A percentile compares a stretch with the other conserved stretches of the same genome.
phyloP scores from a whole-genome alignment of 129 eudicot species.

The Saussurea involucrata region DNA sequence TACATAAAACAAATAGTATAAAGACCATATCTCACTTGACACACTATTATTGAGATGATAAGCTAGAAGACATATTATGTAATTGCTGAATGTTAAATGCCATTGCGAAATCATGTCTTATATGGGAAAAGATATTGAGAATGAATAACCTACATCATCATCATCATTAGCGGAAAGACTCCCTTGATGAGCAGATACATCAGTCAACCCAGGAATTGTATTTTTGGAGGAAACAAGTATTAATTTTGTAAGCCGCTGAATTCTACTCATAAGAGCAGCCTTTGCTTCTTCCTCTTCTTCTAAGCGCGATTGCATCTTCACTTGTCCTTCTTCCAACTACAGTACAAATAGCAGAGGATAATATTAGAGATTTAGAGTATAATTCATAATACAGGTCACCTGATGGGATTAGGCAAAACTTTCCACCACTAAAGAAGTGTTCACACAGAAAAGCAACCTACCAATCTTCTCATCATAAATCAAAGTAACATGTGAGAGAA shows the following conservation, averaged over 20 bases:
- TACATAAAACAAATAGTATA: not conserved
- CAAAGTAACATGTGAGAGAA: conserved; percentile 3
- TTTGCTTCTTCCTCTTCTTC: conserved; percentile 99
- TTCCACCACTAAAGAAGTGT: not conserved
- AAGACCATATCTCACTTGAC: conserved; percentile 12
- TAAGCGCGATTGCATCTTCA: conserved; percentile 94
- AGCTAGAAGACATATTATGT: not conserved
- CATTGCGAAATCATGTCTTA: not conserved
- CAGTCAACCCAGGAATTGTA: conserved; percentile 62
- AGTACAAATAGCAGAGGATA: conserved; percentile 9
- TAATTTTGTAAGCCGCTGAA: conserved; percentile 93
- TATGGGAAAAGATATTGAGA: not conserved
- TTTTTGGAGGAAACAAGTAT: conserved; percentile 95
- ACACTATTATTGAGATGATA: conserved; percentile 6
- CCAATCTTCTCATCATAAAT: not conserved
- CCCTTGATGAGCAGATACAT: conserved; percentile 46
- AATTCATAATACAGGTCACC: not conserved
- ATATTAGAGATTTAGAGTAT: conserved; percentile 6
- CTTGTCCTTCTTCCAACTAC: conserved; percentile 98
- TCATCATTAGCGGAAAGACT: conserved; percentile 55
- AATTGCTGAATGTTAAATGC: not conserved
- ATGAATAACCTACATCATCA: conserved; percentile 62
- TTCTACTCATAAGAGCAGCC: conserved; percentile 98
- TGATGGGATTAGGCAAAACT: not conserved
- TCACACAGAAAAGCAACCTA: not conserved